phyloP scores from a whole-genome alignment of 306 rosid species.

The Vachellia pachyceras region DNA sequence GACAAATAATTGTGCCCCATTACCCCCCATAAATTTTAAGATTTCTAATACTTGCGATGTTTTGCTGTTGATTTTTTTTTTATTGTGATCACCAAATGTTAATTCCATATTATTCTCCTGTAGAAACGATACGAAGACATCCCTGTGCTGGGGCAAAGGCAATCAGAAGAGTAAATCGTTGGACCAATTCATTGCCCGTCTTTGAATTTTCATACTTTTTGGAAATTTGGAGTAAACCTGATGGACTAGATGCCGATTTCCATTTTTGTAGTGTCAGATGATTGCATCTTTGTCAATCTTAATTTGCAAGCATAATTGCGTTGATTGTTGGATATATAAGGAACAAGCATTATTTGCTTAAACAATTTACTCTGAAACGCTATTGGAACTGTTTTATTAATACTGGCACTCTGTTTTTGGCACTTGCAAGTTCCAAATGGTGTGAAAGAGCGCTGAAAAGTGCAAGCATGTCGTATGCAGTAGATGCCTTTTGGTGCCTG shows the following conservation, averaged over 20 bases:
- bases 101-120: constrained; percentile 22
- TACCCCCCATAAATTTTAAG: neutral
- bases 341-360: constrained; percentile 26
- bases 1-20: neutral
- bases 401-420: neutral
- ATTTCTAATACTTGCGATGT: constrained; percentile 20
- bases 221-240: constrained; percentile 45
- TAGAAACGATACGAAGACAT: constrained; percentile 64
- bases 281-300: constrained; percentile 28
- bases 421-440: neutral
- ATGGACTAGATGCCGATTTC: constrained; percentile 45
- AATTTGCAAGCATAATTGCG: constrained; percentile 43
- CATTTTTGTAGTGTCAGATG: constrained; percentile 54
- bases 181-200: constrained; percentile 34
- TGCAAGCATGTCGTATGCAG: neutral
- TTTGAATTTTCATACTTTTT: constrained; percentile 42
- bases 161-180: constrained; percentile 43
- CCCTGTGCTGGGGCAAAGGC: constrained; percentile 57
- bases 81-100: neutral
- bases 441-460: too few species aligned
- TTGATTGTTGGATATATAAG: constrained; percentile 33
- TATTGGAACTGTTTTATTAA: neutral
- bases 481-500: neutral
- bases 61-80: neutral
- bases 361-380: constrained; percentile 7